Base-by-base conservation (phyloP, 2,329 filamentous ascomycete species). In the Hymenoscyphus fraxineus region DNA sequence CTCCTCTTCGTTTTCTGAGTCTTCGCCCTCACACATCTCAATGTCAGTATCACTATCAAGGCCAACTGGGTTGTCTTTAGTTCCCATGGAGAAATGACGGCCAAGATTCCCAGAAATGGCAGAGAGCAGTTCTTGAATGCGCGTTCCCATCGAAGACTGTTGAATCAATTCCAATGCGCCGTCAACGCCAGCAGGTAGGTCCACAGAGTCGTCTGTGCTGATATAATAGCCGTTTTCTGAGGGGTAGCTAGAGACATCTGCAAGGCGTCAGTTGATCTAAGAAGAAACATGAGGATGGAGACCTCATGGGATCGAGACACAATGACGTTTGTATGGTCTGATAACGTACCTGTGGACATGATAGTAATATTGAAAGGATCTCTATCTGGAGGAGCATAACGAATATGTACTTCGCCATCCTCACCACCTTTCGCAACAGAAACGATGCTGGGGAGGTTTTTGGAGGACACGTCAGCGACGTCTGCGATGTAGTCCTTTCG, bases 331-430 rank as follows among this genome's bases (percentile, higher is more conserved):
- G n/a, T 54, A 47, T 57, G n/a, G 13, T 19, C 19, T 7, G 38
- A 22, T 27, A 12, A 63, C 66, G 22, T 69, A 67, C 72, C 71
- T 63, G 71, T 65, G 54, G 64, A 61, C 10, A 72, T 66, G 22
- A 74, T 61, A 56, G 64, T 65, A 27, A 75, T 71, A 54, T 73
- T 69, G 19, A 72, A 68, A 9, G 72, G 68, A 15, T 61, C 27
- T 9, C 68, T 69, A 57, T 65, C 62, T 55, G 54, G 40, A 40
- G 71, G 77, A 76, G 73, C 66, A 69, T 82, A 90, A 4, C 76
- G 80, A 74, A 94, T 89, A 15, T 82, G 82, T 64, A 96, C 80
- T 64, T 90, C 86, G 60, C 90, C 91, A 75, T 94, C 89, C 39
- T 90, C 88, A 5, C 88, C 85, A 16, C 89, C 89, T 41, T 80